A percentile compares a stretch with the other conserved stretches of the same genome.
Evolutionary conservation across 164 flowering plant species (phyloP).

Genomic region (Houttuynia cordata): DNA sequence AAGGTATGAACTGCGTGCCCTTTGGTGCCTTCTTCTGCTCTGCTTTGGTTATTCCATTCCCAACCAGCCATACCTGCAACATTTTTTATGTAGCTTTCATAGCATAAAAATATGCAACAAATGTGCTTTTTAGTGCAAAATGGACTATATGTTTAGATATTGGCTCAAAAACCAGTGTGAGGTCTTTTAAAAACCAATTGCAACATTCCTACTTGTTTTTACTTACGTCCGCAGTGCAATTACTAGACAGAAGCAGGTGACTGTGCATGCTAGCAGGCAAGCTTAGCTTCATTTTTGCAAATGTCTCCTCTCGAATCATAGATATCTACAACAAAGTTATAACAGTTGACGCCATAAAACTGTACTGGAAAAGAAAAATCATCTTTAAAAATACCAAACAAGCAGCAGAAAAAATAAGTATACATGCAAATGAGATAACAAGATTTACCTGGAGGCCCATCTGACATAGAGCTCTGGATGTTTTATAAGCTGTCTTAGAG

Average conservation of each 20-base stretch:
- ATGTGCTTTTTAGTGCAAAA: too few species aligned
- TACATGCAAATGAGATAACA: too few species aligned
- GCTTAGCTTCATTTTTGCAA: conserved; percentile 16
- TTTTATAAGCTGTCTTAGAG: conserved; percentile 28
- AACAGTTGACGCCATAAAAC: too few species aligned
- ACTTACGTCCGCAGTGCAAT: conserved; percentile 5
- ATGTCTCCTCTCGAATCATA: conserved; percentile 12
- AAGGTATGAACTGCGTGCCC: conserved; percentile 37
- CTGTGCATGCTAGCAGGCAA: conserved; percentile 1
- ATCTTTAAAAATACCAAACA: too few species aligned
- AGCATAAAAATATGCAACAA: too few species aligned
- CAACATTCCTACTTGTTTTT: too few species aligned
- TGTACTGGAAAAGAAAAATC: too few species aligned
- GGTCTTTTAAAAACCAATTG: too few species aligned
- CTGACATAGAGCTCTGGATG: conserved; percentile 32
- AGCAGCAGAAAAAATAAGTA: not conserved
- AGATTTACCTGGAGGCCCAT: conserved; percentile 33
- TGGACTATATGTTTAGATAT: too few species aligned
- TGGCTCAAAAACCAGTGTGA: too few species aligned
- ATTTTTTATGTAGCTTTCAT: too few species aligned
- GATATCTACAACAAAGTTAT: conserved; percentile 17
- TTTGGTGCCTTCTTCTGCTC: conserved; percentile 31
- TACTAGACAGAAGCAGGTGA: conserved; percentile 20
- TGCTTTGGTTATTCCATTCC: conserved; percentile 27
- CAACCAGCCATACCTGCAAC: conserved; percentile 39